phyloP scores from a whole-genome alignment of 1,139 yeast genomes.

The Saccharomyces hybrid region DNA sequence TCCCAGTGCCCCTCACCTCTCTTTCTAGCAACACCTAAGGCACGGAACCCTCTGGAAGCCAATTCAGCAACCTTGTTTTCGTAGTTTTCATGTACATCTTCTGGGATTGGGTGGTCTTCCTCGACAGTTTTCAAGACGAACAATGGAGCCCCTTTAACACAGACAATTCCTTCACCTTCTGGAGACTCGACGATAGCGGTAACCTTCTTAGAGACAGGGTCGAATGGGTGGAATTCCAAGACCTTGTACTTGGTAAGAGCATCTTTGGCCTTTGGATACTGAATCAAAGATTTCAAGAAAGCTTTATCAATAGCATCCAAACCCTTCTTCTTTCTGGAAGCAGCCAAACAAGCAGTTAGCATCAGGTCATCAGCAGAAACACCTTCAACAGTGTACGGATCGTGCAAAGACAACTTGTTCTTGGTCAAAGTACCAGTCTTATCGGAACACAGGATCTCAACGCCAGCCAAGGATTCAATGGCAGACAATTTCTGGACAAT shows the following conservation, averaged over 20 bases:
- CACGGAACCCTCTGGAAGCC: constrained; percentile 97
- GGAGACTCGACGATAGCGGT: constrained; percentile 91
- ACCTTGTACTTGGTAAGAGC: constrained; percentile 94
- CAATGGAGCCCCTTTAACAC: constrained; percentile 98
- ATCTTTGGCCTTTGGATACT: constrained; percentile 88
- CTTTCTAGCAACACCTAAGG: constrained; percentile 98
- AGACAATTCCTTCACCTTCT: constrained; percentile 90
- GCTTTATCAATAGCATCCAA: constrained; percentile 97
- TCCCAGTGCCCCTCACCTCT: constrained; percentile 99
- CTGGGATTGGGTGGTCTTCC: constrained; percentile 94
- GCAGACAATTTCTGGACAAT: constrained; percentile 97
- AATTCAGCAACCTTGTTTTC: constrained; percentile 96
- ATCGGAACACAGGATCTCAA: constrained; percentile 96
- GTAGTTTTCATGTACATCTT: constrained; percentile 89
- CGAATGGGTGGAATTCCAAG: constrained; percentile 92
- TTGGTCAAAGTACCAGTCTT: constrained; percentile 99
- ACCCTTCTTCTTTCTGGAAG: constrained; percentile 98
- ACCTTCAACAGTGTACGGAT: constrained; percentile 99
- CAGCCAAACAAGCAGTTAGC: constrained; percentile 98
- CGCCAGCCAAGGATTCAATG: constrained; percentile 98
- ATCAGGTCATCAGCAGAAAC: constrained; percentile 94
- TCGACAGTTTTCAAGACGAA: constrained; percentile 92
- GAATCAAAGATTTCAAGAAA: constrained; percentile 81
- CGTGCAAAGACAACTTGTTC: constrained; percentile 92
- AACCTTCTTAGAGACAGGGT: constrained; percentile 95